A percentile compares a stretch with the other conserved stretches of the same genome.
These are phyloP conservation scores for Funneliformis mosseae DNA, from an alignment of 192 early-diverging fungal species.

Conservation along the genomic window DNA sequence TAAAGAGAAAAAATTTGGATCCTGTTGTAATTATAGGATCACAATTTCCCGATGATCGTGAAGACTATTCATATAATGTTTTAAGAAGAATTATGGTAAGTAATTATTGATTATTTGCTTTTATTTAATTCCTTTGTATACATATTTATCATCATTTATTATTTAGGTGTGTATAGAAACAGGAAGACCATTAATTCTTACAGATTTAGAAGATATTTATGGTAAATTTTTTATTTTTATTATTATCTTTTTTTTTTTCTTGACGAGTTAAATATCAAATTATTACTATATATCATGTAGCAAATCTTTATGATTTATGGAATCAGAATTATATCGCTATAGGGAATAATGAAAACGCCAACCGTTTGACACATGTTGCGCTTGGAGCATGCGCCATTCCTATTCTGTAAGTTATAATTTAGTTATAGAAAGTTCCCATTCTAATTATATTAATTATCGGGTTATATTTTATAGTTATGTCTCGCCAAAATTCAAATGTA, in stretches of 20 bases:
- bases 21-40: constrained; percentile 26
- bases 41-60: constrained; percentile 27
- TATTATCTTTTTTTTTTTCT: neutral
- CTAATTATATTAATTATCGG: neutral
- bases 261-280: neutral
- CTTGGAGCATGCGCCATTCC: constrained; percentile 30
- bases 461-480: constrained; percentile 5
- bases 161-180: constrained; percentile 33
- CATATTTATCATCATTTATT: neutral
- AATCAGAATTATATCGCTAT: constrained; percentile 33
- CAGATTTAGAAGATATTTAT: constrained; percentile 24
- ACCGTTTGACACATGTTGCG: constrained; percentile 15
- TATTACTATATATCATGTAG: neutral
- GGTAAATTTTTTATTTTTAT: constrained; percentile 6
- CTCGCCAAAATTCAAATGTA: constrained; percentile 10
- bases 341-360: constrained; percentile 5
- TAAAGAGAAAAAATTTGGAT: neutral
- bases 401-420: constrained; percentile 9
- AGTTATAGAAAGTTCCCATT: neutral
- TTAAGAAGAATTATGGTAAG: constrained; percentile 28
- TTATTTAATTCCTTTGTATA: neutral
- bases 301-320: constrained; percentile 31
- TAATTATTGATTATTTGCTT: neutral
- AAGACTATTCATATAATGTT: constrained; percentile 25
- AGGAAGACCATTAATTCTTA: constrained; percentile 29